Evolutionary conservation across 495 filamentous ascomycete genomes (phyloP), one percentile per base, ranked within the genome.

Genomic region (Aspergillus leporis): DNA sequence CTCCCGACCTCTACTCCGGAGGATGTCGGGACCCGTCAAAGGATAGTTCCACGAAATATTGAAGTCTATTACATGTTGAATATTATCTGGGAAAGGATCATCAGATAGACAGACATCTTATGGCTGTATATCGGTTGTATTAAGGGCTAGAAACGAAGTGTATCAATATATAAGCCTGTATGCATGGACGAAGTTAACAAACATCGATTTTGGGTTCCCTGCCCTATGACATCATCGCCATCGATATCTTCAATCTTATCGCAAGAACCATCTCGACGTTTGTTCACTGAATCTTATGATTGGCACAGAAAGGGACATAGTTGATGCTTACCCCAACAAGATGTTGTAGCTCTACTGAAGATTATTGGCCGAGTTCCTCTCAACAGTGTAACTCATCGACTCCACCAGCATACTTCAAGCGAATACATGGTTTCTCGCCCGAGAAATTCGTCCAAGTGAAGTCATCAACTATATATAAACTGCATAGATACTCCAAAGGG

Each of bases 371-470:
- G 10, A 10, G 13, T 36, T 2, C 34, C 3, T 36, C 1, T 36
- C 3, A 3, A 3, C 9, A 56, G 56, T 31, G 31, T 51, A 18
- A 25, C 19, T 13, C 4, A 48, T 48, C 46, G 46, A 32, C 25
- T 32, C 48, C 48, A 31, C 31, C 2, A 5, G 50, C 41, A 36
- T 13, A 18, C 31, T 23, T n/a, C n/a, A n/a, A n/a, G n/a, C n/a
- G n/a, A n/a, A n/a, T n/a, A 21, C 19, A 2, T 19, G 14, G 34
- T 19, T 43, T 61, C 57, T 64, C 51, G 56, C 16, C n/a, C 56
- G 52, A 62, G 61, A 69, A 25, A 34, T 59, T 52, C 61, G 69
- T 71, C 65, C 71, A 70, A 43, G 61, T 71, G 69, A 73, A 67
- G 69, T 73, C 70, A 73, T 70, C 32, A 43, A 54, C 46, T 25